Evolutionary conservation across 83 land plant genomes (phyloP).

Genomic region (Thuja plicata): DNA sequence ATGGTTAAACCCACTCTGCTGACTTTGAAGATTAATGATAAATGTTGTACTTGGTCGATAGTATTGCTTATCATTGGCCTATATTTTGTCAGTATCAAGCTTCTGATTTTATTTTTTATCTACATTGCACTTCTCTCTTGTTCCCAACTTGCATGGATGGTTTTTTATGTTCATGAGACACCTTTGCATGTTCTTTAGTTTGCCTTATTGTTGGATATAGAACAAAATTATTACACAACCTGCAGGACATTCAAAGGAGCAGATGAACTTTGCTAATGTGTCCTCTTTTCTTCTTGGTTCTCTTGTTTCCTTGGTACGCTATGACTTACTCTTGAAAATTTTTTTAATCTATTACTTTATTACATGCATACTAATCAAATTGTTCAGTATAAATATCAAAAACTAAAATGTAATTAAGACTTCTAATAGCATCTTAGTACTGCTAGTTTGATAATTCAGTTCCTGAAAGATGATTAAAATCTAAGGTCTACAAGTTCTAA

Average conservation of each 20-base stretch:
- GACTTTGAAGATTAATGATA: too few relatives aligned
- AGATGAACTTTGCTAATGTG: not conserved
- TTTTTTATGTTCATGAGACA: not conserved
- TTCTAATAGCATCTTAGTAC: not conserved
- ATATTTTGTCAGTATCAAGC: not conserved
- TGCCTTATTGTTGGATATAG: not conserved
- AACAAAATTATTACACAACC: not conserved
- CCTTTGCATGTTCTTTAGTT: not conserved
- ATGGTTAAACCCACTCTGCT: too few relatives aligned
- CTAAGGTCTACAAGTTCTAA: not conserved
- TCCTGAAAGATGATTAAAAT: not conserved
- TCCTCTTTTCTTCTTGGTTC: not conserved
- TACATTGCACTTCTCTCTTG: not conserved
- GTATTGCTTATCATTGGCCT: not conserved
- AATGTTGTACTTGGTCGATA: too few relatives aligned
- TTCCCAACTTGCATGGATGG: not conserved
- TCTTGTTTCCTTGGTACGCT: not conserved
- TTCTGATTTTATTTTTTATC: not conserved
- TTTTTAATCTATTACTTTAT: not conserved
- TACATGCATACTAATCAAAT: not conserved
- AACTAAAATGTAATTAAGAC: not conserved
- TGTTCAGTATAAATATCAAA: too few relatives aligned
- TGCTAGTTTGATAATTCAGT: not conserved
- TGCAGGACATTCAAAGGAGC: not conserved
- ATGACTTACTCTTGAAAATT: not conserved